These are phyloP conservation scores for Pleurotus salmoneostramineus DNA, from an alignment of 768 basidiomycete genomes.

Conservation along the genomic window DNA sequence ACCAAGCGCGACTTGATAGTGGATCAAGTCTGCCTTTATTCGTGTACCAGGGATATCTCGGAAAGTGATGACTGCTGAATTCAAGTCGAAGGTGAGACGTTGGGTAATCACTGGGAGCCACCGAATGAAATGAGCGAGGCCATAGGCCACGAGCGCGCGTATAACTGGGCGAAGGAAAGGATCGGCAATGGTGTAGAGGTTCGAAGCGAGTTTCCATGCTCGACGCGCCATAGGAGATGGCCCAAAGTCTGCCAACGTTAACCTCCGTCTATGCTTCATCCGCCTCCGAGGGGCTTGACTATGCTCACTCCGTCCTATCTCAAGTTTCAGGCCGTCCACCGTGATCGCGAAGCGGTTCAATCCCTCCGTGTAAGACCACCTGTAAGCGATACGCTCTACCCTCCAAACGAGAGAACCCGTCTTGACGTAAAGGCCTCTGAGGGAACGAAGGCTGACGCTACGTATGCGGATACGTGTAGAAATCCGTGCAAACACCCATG, in stretches of 20 bases:
- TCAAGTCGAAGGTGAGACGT: slow-evolving; percentile 64
- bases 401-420: slow-evolving; percentile 49
- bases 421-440: slow-evolving; percentile 71
- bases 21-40: slow-evolving; percentile 46
- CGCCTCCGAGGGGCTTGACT: slow-evolving; percentile 22
- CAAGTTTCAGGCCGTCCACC: slow-evolving; percentile 57
- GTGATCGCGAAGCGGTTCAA: slow-evolving; percentile 58
- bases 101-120: slow-evolving; percentile 68
- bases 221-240: slow-evolving; percentile 40
- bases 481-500: slow-evolving; percentile 55
- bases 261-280: slow-evolving; percentile 34
- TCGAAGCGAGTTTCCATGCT: slow-evolving; percentile 33
- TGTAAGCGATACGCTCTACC: slow-evolving; percentile 70
- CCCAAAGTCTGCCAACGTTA: slow-evolving; percentile 45
- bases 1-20: slow-evolving; percentile 49
- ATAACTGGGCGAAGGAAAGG: slow-evolving; percentile 60
- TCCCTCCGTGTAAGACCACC: slow-evolving; percentile 42
- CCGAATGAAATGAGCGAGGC: slow-evolving; percentile 55
- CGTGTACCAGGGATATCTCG: slow-evolving; percentile 47
- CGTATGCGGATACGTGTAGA: slow-evolving; percentile 66
- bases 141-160: slow-evolving; percentile 49
- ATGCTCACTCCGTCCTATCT: slow-evolving; percentile 33
- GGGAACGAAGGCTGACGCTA: slow-evolving; percentile 73
- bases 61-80: slow-evolving; percentile 48
- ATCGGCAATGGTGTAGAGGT: slow-evolving; percentile 43